Evolutionary conservation across 2,329 filamentous ascomycete genomes (phyloP).

Genomic region (Fusarium sp.): DNA sequence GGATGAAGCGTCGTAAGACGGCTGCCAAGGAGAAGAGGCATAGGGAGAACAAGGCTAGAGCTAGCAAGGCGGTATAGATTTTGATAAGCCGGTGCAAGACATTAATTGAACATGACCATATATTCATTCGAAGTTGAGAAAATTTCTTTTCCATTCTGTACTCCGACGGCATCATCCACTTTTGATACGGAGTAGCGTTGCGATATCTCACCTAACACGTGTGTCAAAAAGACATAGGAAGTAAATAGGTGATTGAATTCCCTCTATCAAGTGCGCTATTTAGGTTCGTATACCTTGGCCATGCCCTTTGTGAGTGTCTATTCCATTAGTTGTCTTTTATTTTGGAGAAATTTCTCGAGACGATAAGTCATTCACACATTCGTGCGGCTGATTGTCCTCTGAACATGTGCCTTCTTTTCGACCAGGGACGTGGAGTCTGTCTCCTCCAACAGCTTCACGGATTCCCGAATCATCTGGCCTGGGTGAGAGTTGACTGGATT

Average conservation of each 20-base stretch:
- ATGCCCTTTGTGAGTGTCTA: background rate
- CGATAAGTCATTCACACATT: constrained; percentile 48
- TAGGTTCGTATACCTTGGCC: constrained; percentile 13
- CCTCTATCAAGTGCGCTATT: background rate
- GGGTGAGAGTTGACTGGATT: constrained; percentile 17
- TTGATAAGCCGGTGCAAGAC: constrained; percentile 34
- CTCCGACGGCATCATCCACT: background rate
- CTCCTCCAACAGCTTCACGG: constrained; percentile 46
- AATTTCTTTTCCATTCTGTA: background rate
- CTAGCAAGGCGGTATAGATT: constrained; percentile 55
- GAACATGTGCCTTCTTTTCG: constrained; percentile 48
- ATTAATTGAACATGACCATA: constrained; percentile 20
- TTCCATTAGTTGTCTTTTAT: background rate
- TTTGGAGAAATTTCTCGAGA: constrained; percentile 25
- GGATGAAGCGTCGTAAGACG: constrained; percentile 74
- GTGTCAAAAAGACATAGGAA: background rate
- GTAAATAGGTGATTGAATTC: background rate
- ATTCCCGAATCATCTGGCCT: constrained; percentile 39
- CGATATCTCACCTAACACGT: background rate
- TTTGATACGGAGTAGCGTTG: background rate
- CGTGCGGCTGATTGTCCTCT: constrained; percentile 52
- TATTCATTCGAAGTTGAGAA: background rate
- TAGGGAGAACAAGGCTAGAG: constrained; percentile 71
- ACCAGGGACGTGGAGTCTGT: constrained; percentile 23
- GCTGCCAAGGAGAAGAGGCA: constrained; percentile 76